These are phyloP conservation scores for Ustilago crameri DNA, from an alignment of 1,284 basidiomycete species.

Conservation along the genomic window DNA sequence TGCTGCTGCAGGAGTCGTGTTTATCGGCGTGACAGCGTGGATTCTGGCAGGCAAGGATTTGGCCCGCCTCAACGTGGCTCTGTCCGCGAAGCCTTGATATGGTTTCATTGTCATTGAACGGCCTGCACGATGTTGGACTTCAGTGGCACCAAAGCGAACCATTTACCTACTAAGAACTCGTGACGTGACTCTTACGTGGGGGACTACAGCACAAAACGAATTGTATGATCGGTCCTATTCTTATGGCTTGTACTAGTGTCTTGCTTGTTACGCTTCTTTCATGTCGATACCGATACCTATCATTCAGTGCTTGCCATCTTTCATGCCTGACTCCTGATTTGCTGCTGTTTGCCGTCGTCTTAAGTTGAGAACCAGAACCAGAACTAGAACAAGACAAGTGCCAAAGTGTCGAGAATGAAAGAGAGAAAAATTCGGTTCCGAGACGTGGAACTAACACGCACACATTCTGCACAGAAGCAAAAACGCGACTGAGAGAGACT, in stretches of 20 bases:
- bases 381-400: too few species aligned
- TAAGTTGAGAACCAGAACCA: too few species aligned
- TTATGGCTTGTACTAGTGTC: constrained; percentile 13
- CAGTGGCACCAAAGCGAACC: too few species aligned
- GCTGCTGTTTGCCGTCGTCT: too few species aligned
- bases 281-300: constrained; percentile 23
- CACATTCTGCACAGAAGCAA: too few species aligned
- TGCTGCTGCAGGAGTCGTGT: constrained; percentile 48
- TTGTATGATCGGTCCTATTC: background rate
- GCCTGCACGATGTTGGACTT: too few species aligned
- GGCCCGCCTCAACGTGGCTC: constrained; percentile 17
- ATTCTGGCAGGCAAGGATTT: constrained; percentile 49
- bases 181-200: too few species aligned
- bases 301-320: background rate
- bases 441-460: too few species aligned
- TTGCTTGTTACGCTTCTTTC: constrained; percentile 12
- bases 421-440: too few species aligned
- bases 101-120: background rate
- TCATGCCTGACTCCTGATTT: background rate
- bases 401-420: too few species aligned
- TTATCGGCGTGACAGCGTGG: constrained; percentile 50
- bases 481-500: too few species aligned
- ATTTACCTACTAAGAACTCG: too few species aligned
- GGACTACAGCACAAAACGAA: constrained; percentile 2
- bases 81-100: constrained; percentile 26